A percentile compares a stretch with the other conserved stretches of the same genome.
Evolutionary conservation across 331 rosid species (phyloP).

Genomic region (Malus hybrid): DNA sequence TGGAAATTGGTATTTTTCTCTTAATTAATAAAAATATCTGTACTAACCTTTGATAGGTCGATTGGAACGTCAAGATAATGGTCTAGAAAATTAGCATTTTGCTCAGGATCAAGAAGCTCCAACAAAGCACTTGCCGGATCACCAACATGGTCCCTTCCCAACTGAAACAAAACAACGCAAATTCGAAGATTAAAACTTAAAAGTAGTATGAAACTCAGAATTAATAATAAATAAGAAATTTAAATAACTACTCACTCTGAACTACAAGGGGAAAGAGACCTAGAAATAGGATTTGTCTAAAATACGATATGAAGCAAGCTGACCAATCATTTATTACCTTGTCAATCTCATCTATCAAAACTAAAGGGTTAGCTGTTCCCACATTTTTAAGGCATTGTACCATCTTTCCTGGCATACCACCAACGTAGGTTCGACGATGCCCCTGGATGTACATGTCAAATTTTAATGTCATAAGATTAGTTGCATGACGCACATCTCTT

Average conservation of each 20-base stretch:
- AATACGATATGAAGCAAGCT: conserved; percentile 11
- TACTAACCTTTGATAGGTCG: conserved; percentile 84
- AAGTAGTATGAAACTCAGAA: neutral
- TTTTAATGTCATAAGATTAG: conserved; percentile 7
- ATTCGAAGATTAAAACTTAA: neutral
- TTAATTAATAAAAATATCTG: neutral
- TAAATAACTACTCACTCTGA: neutral
- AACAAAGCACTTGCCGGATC: conserved; percentile 99
- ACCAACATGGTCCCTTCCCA: conserved; percentile 96
- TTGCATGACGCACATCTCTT: neutral
- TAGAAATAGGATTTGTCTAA: conserved; percentile 7
- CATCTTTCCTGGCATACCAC: conserved; percentile 99
- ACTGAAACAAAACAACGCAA: conserved; percentile 29
- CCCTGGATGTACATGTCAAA: conserved; percentile 51
- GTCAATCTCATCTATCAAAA: conserved; percentile 94
- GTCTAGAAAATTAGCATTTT: conserved; percentile 95
- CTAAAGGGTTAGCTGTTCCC: conserved; percentile 92
- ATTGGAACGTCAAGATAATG: conserved; percentile 98
- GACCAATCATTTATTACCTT: conserved; percentile 48
- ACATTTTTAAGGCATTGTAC: conserved; percentile 97
- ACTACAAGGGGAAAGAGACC: conserved; percentile 1
- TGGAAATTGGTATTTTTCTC: neutral
- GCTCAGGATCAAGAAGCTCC: conserved; percentile 99
- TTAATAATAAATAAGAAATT: neutral
- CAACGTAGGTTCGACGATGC: conserved; percentile 96